These are phyloP conservation scores for Dovyalis caffra DNA, from an alignment of 345 rosid species.

Conservation along the genomic window DNA sequence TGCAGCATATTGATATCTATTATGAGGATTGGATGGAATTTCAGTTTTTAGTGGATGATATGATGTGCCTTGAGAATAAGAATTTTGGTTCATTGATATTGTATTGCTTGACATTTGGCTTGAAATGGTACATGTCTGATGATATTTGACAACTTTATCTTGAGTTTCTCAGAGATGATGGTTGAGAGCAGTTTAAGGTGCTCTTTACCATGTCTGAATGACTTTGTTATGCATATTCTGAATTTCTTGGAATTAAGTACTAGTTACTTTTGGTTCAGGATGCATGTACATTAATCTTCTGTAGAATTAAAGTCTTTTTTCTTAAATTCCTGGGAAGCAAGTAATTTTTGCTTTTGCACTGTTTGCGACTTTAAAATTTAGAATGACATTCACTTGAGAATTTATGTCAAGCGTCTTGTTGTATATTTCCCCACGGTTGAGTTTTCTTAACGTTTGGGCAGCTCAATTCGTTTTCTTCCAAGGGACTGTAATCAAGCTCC, in stretches of 20 bases:
- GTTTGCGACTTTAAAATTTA: too few relatives aligned
- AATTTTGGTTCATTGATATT: not conserved
- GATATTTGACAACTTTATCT: not conserved
- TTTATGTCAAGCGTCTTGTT: constrained; percentile 1
- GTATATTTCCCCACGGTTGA: not conserved
- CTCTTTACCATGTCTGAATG: too few relatives aligned
- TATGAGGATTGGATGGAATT: too few relatives aligned
- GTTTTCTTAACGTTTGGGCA: not conserved
- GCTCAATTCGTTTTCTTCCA: not conserved
- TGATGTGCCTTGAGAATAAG: not conserved
- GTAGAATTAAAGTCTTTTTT: too few relatives aligned
- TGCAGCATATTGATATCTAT: too few relatives aligned
- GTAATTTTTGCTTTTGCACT: too few relatives aligned
- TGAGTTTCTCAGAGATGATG: not conserved
- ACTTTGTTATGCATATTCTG: too few relatives aligned
- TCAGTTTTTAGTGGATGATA: too few relatives aligned
- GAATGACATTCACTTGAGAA: not conserved
- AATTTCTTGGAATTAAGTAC: too few relatives aligned
- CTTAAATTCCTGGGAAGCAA: too few relatives aligned
- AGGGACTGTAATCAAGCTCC: constrained; percentile 5
- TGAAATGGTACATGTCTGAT: not conserved
- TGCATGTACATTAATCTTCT: too few relatives aligned
- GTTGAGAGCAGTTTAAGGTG: not conserved
- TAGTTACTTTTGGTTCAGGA: too few relatives aligned
- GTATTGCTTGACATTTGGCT: not conserved